These are phyloP conservation scores for Coriolopsis trogii DNA, from an alignment of 1,284 basidiomycete species.

Conservation along the genomic window DNA sequence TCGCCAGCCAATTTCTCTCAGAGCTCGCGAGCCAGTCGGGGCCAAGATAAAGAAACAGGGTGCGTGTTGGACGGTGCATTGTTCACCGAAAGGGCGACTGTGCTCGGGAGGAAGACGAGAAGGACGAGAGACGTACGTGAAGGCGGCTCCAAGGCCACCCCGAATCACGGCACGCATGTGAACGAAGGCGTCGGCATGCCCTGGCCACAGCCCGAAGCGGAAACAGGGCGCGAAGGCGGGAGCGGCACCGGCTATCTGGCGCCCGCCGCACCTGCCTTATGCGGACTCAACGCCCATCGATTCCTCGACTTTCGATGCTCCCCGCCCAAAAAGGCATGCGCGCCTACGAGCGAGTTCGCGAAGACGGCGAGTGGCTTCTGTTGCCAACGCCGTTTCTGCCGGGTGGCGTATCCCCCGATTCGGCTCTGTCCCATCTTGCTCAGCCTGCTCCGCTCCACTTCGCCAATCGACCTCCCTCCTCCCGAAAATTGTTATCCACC, in stretches of 20 bases:
- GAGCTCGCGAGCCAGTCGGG: not conserved
- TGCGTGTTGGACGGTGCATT: not conserved
- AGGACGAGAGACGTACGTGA: conserved; percentile 5
- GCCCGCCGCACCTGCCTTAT: conserved; percentile 10
- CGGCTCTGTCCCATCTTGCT: no score
- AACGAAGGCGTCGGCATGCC: conserved; percentile 14
- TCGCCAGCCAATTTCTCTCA: not conserved
- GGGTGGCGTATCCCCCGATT: conserved; percentile 9
- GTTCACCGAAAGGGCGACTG: not conserved
- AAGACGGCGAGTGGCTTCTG: conserved; percentile 9
- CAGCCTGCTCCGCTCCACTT: conserved; percentile 4
- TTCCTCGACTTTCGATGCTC: conserved; percentile 4
- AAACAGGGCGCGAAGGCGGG: conserved; percentile 18
- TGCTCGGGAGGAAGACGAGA: no score
- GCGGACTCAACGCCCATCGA: conserved; percentile 28
- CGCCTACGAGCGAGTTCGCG: conserved; percentile 4
- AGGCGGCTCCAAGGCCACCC: conserved; percentile 5
- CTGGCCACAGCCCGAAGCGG: conserved; percentile 6
- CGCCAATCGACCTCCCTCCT: not conserved
- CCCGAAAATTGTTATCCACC: conserved; percentile 13
- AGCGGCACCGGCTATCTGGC: conserved; percentile 16
- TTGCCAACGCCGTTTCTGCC: conserved; percentile 14
- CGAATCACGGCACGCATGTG: conserved; percentile 12
- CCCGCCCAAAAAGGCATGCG: conserved; percentile 9
- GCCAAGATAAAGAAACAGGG: not conserved